Conservation (phyloP, 2,329 filamentous ascomycete species). For the Botrytis fragariae region DNA sequence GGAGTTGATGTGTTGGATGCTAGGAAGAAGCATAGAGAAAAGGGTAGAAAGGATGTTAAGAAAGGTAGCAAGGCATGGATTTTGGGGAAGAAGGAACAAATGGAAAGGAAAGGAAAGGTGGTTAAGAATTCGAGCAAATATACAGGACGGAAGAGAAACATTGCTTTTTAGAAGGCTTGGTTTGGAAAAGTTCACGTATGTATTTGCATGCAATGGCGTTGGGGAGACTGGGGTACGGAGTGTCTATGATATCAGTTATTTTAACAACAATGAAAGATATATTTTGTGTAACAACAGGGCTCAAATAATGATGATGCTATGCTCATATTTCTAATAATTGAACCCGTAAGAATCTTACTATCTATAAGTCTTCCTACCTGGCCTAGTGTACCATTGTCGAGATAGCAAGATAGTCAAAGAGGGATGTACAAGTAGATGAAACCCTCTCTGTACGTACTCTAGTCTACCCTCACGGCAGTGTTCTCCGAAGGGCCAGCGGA, state of each 20-base stretch:
- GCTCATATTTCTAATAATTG: not conserved
- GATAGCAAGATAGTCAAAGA: not conserved
- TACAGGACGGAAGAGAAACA: constrained; percentile 81
- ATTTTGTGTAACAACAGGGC: not conserved
- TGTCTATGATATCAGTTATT: constrained; percentile 21
- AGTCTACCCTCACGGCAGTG: not conserved
- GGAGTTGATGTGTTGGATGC: constrained; percentile 78
- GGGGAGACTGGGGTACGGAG: constrained; percentile 21
- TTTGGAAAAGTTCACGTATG: not conserved
- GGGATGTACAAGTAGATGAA: not conserved
- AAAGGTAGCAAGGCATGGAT: constrained; percentile 89
- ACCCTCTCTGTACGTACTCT: not conserved
- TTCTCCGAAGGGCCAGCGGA: not conserved
- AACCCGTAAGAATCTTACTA: not conserved
- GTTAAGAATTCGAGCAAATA: constrained; percentile 93
- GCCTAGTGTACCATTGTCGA: not conserved
- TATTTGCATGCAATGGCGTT: constrained; percentile 35
- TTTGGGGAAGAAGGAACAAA: constrained; percentile 83
- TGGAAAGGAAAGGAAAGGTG: constrained; percentile 91
- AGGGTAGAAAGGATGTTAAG: constrained; percentile 54
- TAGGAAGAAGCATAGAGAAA: constrained; percentile 50
- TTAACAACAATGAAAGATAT: not conserved
- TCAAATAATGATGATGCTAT: not conserved
- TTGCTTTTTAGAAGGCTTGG: constrained; percentile 60
- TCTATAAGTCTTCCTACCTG: not conserved